Evolutionary conservation across 2,329 filamentous ascomycete genomes (phyloP).

Genomic region (Aspergillus pseudoviridinutans): DNA sequence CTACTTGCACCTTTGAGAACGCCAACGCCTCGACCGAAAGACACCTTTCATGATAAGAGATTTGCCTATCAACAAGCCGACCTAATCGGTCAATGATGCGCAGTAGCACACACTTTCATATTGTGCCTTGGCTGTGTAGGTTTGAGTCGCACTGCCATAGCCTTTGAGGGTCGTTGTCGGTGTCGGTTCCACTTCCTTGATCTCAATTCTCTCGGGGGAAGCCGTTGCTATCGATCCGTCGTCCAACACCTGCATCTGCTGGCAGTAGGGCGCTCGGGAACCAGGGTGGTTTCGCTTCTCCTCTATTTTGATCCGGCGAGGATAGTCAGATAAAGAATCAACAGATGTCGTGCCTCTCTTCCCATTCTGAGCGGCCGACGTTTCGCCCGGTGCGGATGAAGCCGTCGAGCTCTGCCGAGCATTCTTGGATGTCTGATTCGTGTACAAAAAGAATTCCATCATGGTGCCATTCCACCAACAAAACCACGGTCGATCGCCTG

Average conservation of each 20-base stretch:
- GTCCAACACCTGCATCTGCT: conserved; percentile 59
- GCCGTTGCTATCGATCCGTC: conserved; percentile 42
- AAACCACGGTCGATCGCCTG: conserved; percentile 64
- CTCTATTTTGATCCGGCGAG: conserved; percentile 62
- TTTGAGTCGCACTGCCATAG: conserved; percentile 23
- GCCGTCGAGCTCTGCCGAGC: conserved; percentile 13
- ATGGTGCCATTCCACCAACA: conserved; percentile 67
- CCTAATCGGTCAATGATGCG: conserved; percentile 32
- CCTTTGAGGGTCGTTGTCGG: conserved; percentile 31
- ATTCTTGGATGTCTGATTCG: conserved; percentile 47
- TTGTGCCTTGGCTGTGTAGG: conserved; percentile 33
- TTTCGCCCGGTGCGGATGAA: conserved; percentile 15
- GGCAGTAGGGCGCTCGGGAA: conserved; percentile 54
- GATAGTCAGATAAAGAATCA: conserved; percentile 35
- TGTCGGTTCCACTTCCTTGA: conserved; percentile 34
- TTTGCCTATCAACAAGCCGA: conserved; percentile 6
- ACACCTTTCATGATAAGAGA: conserved; percentile 2
- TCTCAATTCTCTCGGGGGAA: conserved; percentile 24
- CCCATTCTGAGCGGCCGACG: conserved; percentile 12
- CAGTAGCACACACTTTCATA: conserved; percentile 36
- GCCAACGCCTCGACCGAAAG: conserved; percentile 14
- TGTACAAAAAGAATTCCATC: conserved; percentile 64
- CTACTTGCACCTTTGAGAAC: conserved; percentile 13
- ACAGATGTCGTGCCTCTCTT: conserved; percentile 10
- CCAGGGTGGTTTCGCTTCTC: conserved; percentile 53